Percentiles rank a stretch among this genome's conserved stretches.
These are phyloP conservation scores for Ustilago crameri DNA, from an alignment of 1,284 basidiomycete species.

Conservation along the genomic window DNA sequence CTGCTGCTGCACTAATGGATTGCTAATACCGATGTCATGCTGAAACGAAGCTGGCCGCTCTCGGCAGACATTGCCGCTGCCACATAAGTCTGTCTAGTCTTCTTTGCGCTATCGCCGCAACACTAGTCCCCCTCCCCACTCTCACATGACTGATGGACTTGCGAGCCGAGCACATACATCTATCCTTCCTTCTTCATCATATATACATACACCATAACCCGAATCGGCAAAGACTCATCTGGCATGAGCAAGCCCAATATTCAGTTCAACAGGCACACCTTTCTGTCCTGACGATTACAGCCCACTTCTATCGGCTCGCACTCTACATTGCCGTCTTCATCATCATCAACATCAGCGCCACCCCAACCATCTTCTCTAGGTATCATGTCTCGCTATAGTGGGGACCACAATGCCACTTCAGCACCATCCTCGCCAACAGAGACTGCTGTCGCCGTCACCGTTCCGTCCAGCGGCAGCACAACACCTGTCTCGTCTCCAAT, in stretches of 20 bases:
- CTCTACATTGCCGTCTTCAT: not conserved
- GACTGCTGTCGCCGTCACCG: not conserved
- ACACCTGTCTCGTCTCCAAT: slow-evolving; percentile 11
- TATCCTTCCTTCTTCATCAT: slow-evolving; percentile 2
- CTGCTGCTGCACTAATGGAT: not conserved
- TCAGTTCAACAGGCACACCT: not conserved
- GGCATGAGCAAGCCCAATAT: slow-evolving; percentile 7
- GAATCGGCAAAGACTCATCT: slow-evolving; percentile 2
- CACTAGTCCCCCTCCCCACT: not conserved
- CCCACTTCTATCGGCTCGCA: not conserved
- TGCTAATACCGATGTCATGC: too few relatives aligned
- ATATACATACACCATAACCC: slow-evolving; percentile 11
- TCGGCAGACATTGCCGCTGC: not conserved
- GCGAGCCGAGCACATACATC: not conserved
- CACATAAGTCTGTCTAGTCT: not conserved
- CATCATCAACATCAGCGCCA: not conserved
- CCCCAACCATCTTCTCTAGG: not conserved
- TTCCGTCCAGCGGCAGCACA: slow-evolving; percentile 4
- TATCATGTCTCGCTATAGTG: slow-evolving; percentile 8
- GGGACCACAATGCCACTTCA: slow-evolving; percentile 7
- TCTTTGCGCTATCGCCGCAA: slow-evolving; percentile 15
- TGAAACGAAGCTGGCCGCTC: too few relatives aligned
- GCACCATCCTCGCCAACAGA: slow-evolving; percentile 1
- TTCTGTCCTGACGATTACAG: not conserved
- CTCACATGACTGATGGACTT: not conserved